phyloP scores from a whole-genome alignment of 805 yeast species.

The Wickerhamiella hasegawae region DNA sequence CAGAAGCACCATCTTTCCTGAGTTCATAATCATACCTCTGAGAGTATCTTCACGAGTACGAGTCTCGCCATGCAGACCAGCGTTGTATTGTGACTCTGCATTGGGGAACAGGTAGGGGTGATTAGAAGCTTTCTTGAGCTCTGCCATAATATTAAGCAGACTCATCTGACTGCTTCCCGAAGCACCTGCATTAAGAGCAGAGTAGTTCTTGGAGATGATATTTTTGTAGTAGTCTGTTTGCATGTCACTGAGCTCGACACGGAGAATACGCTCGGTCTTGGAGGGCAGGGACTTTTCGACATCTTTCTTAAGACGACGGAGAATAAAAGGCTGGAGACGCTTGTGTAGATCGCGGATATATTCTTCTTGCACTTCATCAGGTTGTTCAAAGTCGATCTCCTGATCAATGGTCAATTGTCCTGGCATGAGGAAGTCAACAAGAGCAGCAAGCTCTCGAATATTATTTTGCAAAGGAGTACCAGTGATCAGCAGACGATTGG shows the following conservation, averaged over 20 bases:
- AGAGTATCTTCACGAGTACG: slow-evolving; percentile 61
- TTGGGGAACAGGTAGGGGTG: slow-evolving; percentile 92
- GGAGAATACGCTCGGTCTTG: slow-evolving; percentile 82
- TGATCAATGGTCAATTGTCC: slow-evolving; percentile 80
- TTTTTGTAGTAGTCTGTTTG: slow-evolving; percentile 93
- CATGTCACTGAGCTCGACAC: slow-evolving; percentile 88
- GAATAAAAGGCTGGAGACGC: slow-evolving; percentile 77
- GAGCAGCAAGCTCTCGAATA: slow-evolving; percentile 85
- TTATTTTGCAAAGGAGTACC: slow-evolving; percentile 98
- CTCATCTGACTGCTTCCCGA: slow-evolving; percentile 68
- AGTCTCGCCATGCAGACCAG: slow-evolving; percentile 31
- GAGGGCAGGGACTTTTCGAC: slow-evolving; percentile 95
- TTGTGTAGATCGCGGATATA: slow-evolving; percentile 76
- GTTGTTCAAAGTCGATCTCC: slow-evolving; percentile 88
- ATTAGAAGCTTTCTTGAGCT: slow-evolving; percentile 88
- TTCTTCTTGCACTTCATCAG: slow-evolving; percentile 71
- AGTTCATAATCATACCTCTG: slow-evolving; percentile 89
- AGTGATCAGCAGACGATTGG: slow-evolving; percentile 77
- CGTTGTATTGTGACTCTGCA: slow-evolving; percentile 64
- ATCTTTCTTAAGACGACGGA: slow-evolving; percentile 88
- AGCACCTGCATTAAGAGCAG: slow-evolving; percentile 77
- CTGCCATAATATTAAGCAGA: slow-evolving; percentile 81
- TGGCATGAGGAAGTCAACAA: slow-evolving; percentile 91
- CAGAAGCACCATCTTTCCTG: slow-evolving; percentile 93
- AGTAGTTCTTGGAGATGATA: slow-evolving; percentile 78